phyloP scores from a whole-genome alignment of 441 rosid species.

The Corymbia citriodora region DNA sequence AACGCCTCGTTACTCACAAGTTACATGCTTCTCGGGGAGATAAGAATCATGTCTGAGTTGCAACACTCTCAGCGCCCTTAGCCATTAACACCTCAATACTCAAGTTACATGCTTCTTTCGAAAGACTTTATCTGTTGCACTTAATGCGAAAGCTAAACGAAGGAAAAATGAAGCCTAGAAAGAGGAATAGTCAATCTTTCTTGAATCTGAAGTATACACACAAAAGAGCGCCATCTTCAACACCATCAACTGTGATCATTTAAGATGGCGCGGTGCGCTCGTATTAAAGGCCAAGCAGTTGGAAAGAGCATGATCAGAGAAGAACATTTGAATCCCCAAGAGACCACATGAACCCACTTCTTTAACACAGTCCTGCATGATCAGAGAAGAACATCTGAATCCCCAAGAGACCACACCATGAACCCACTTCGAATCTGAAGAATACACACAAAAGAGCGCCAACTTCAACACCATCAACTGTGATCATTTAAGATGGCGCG shows the following conservation, averaged over 20 bases:
- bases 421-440: neutral
- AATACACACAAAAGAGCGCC: neutral
- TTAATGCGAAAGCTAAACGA: neutral
- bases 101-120: no score
- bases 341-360: neutral
- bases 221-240: neutral
- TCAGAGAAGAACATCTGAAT: no score
- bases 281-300: neutral
- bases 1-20: neutral
- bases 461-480: neutral
- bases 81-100: neutral
- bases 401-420: no score
- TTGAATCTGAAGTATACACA: neutral
- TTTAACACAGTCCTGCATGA: no score
- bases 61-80: neutral
- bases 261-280: neutral
- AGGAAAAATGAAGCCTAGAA: neutral
- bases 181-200: neutral
- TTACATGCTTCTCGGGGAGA: neutral
- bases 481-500: neutral
- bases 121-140: neutral
- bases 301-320: neutral
- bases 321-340: neutral
- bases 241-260: neutral
- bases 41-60: neutral